Base-by-base conservation (phyloP, 192 early-diverging fungal species). In the Pilaira anomala region DNA sequence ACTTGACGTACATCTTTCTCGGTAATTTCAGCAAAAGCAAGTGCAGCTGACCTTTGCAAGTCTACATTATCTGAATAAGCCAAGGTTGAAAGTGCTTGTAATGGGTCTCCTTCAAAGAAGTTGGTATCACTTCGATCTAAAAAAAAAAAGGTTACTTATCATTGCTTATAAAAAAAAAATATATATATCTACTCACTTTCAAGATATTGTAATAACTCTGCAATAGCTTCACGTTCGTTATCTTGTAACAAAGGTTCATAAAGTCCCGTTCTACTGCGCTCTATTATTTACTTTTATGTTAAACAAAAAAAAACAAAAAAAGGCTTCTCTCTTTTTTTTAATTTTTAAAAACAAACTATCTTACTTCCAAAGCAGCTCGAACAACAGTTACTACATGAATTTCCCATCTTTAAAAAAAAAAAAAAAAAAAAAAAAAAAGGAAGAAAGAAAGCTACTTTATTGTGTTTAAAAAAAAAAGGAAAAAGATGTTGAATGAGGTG, bases 11-110 rank as follows among this genome's bases (percentile, higher is more conserved):
- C 88, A 76, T 93, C 91, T 77, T 88, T 87, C 72, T 95, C 93
- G 22, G 93, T 93, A 33, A 95, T 89, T 69, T 95, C 93, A 50
- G 88, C 91, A 77, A 93, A 95, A 2, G 91, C 91, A 65, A 92
- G 78, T 19, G 93, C 91, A 0, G 91, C 93, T 6, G 91, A 93
- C 28, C 92, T 79, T 71, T 95, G 91, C 55, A 93, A 67, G 60
- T 91, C 90, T 28, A 92, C 84, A 69, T 90, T 88, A 65, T 90
- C 88, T 30, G 91, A 93, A 73, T 88, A 92, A 12, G 88, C 90
- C 26, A 94, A 71, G n/a, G 87, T 90, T 14, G 91, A 89, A 19
- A 94, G 76, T 6, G 92, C 88, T 58, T 83, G 79, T 13, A 94
- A 79, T 42, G 90, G 87, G 52, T 90, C 87, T 3, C 91, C 90